These are phyloP conservation scores for Rasamsonia emersonii DNA, from an alignment of 2,329 filamentous ascomycete species.

Conservation along the genomic window DNA sequence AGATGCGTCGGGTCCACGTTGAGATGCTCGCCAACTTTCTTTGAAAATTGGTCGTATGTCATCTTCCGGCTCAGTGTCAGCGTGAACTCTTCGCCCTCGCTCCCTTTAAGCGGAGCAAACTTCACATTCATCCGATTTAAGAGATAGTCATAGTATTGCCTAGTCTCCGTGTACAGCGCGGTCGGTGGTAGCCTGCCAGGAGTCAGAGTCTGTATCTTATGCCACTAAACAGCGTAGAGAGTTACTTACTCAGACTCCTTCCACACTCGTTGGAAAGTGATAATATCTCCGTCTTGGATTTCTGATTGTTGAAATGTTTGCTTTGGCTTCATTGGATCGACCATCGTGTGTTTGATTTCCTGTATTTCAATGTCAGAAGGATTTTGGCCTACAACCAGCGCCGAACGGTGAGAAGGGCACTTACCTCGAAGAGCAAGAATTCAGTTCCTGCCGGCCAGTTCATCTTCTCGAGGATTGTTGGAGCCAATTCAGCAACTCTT, in stretches of 20 bases:
- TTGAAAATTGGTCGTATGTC: slow-evolving; percentile 76
- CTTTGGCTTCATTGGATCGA: slow-evolving; percentile 87
- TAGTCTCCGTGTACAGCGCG: slow-evolving; percentile 57
- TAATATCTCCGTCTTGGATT: slow-evolving; percentile 92
- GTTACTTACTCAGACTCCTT: slow-evolving; percentile 27
- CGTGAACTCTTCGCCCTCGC: slow-evolving; percentile 58
- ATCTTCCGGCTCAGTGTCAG: slow-evolving; percentile 80
- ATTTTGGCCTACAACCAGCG: slow-evolving; percentile 5
- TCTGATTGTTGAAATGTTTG: slow-evolving; percentile 83
- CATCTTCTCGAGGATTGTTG: slow-evolving; percentile 73
- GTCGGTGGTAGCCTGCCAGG: slow-evolving; percentile 23
- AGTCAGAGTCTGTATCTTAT: slow-evolving; percentile 3
- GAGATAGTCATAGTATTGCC: slow-evolving; percentile 88
- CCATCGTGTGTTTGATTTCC: slow-evolving; percentile 98
- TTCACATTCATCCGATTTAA: slow-evolving; percentile 71
- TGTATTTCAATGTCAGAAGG: slow-evolving; percentile 16
- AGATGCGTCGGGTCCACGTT: slow-evolving; percentile 75
- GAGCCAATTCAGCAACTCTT: slow-evolving; percentile 75
- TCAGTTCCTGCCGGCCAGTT: slow-evolving; percentile 70
- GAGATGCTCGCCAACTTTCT: slow-evolving; percentile 72
- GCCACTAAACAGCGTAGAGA: neutral
- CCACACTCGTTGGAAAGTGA: slow-evolving; percentile 75
- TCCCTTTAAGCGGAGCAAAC: slow-evolving; percentile 57
- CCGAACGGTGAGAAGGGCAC: slow-evolving; percentile 9
- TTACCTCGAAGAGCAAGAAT: slow-evolving; percentile 68